These are phyloP conservation scores for Colletotrichum plurivorum DNA, from an alignment of 2,329 filamentous ascomycete species.

Conservation along the genomic window DNA sequence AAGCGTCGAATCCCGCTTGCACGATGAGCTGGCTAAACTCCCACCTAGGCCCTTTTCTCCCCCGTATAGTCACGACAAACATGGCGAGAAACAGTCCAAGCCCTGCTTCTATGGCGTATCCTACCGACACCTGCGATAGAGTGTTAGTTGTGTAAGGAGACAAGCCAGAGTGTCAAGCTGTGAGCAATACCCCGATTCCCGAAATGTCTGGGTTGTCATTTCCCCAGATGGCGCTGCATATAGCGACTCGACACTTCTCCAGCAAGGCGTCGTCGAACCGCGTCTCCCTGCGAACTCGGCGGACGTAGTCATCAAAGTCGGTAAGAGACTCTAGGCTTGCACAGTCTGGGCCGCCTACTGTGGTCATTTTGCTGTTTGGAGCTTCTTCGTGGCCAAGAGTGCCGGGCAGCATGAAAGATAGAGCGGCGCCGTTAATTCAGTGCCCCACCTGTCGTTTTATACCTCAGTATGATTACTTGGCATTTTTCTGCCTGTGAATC, in stretches of 20 bases:
- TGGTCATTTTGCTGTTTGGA: neutral
- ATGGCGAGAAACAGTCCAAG: constrained; percentile 5
- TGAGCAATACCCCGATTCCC: constrained; percentile 11
- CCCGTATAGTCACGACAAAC: neutral
- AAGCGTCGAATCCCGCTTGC: constrained; percentile 3
- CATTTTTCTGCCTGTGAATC: no score
- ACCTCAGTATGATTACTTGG: no score
- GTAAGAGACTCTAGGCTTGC: neutral
- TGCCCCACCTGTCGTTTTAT: no score
- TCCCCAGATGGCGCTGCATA: constrained; percentile 11
- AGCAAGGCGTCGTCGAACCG: neutral
- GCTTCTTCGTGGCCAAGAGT: neutral
- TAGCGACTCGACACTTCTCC: neutral
- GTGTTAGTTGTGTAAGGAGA: neutral
- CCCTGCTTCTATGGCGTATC: neutral
- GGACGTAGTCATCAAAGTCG: neutral
- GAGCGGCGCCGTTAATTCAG: no score
- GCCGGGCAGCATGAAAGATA: no score
- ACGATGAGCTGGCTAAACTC: neutral
- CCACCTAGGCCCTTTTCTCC: constrained; percentile 31
- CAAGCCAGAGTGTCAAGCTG: neutral
- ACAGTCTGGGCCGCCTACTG: neutral
- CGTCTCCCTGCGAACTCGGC: neutral
- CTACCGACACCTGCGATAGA: neutral
- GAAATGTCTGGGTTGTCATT: constrained; percentile 26